Conservation (phyloP, 2,329 filamentous ascomycete genomes). For the Colletotrichum lini region DNA sequence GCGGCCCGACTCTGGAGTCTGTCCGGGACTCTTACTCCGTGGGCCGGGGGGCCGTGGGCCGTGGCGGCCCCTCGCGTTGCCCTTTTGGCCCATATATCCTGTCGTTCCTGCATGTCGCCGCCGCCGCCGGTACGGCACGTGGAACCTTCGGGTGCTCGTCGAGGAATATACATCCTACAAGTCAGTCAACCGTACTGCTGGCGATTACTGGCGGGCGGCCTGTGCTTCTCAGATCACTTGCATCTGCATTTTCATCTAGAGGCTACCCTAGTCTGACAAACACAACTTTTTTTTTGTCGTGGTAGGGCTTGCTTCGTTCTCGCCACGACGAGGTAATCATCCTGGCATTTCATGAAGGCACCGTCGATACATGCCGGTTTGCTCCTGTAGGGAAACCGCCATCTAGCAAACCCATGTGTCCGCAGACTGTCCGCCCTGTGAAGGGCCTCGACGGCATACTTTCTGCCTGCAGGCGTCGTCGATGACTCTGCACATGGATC, state of each 20-base stretch:
- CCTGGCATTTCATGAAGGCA: neutral
- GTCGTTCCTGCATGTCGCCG: slow-evolving; percentile 26
- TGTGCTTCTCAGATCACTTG: neutral
- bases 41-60: neutral
- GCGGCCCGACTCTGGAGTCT: too few relatives aligned
- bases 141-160: neutral
- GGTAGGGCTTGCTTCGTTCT: too few relatives aligned
- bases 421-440: neutral
- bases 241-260: too few relatives aligned
- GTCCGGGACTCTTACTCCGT: neutral
- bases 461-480: slow-evolving; percentile 4
- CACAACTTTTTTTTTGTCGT: too few relatives aligned
- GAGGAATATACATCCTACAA: neutral
- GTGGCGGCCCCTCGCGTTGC: neutral
- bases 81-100: slow-evolving; percentile 21
- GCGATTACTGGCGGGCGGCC: neutral
- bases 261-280: too few relatives aligned
- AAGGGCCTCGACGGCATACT: neutral
- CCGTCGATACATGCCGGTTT: neutral
- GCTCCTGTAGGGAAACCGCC: too few relatives aligned
- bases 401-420: neutral
- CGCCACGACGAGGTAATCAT: neutral
- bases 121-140: neutral
- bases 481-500: slow-evolving; percentile 11
- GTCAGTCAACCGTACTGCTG: neutral